Evolutionary conservation across 129 eudicot species (phyloP).

Genomic region (Helianthus tuberosus): DNA sequence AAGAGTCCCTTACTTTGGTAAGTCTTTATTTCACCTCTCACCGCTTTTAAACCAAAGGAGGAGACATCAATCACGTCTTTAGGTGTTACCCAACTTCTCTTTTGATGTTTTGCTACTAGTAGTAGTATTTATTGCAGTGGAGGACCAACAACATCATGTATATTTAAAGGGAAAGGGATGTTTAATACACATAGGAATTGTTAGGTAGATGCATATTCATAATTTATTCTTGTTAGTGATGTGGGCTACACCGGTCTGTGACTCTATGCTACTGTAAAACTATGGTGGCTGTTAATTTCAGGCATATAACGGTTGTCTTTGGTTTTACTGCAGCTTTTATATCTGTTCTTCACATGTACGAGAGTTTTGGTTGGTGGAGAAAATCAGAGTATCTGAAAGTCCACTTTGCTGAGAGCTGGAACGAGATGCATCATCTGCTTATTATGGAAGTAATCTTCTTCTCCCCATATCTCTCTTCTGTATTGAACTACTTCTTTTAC

Average conservation of each 20-base stretch:
- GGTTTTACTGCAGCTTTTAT: conserved; percentile 75
- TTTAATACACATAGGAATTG: background rate
- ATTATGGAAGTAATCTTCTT: conserved; percentile 84
- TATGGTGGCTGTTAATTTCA: conserved; percentile 5
- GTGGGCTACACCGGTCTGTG: background rate
- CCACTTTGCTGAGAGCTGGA: conserved; percentile 99
- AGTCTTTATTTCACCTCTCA: conserved; percentile 17
- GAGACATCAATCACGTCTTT: background rate
- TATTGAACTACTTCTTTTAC: conserved; percentile 1
- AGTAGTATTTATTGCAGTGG: conserved; percentile 4
- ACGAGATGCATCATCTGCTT: conserved; percentile 99
- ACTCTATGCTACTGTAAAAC: conserved; percentile 22
- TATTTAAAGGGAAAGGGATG: conserved; percentile 12
- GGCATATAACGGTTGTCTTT: background rate
- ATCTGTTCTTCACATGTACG: conserved; percentile 94
- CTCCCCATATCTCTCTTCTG: background rate
- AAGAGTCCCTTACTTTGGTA: conserved; percentile 98
- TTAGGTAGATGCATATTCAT: background rate
- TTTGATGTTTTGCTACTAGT: background rate
- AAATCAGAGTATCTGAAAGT: conserved; percentile 94
- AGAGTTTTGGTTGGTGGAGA: conserved; percentile 99
- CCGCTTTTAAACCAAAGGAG: background rate
- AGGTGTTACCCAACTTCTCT: background rate
- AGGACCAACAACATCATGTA: conserved; percentile 17
- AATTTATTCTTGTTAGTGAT: background rate